Percentiles rank a stretch among this genome's conserved stretches.
phyloP scores from a whole-genome alignment of 192 early-diverging fungal species.

The Entomortierella parvispora region DNA sequence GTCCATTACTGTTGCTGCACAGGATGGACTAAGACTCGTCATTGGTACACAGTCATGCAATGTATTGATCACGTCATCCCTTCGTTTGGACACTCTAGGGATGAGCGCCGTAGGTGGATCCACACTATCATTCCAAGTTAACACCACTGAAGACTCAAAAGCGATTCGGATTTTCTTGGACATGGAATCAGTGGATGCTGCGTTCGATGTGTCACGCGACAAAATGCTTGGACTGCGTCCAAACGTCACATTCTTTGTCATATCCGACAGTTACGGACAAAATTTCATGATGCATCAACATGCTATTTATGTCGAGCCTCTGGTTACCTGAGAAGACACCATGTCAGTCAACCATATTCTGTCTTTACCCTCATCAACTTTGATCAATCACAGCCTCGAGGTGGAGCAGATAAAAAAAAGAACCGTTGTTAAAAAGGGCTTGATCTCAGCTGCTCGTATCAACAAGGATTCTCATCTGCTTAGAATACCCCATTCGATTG shows the following conservation, averaged over 20 bases:
- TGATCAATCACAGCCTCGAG: slow-evolving; percentile 14
- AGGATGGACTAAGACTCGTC: slow-evolving; percentile 29
- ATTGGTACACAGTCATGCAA: slow-evolving; percentile 44
- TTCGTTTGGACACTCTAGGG: slow-evolving; percentile 29
- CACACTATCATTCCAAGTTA: slow-evolving; percentile 13
- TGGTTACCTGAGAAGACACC: slow-evolving; percentile 20
- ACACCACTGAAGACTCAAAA: slow-evolving; percentile 6
- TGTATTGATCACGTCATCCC: slow-evolving; percentile 39
- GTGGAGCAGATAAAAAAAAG: no score
- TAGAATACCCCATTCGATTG: no score
- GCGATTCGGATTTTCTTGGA: slow-evolving; percentile 31
- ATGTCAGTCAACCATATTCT: slow-evolving; percentile 26
- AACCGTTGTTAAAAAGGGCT: no score
- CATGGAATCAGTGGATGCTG: slow-evolving; percentile 21
- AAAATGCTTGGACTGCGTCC: slow-evolving; percentile 2
- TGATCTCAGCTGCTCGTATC: no score
- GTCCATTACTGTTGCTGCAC: slow-evolving; percentile 8
- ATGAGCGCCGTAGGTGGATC: slow-evolving; percentile 20
- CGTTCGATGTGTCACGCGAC: not conserved
- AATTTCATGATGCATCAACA: slow-evolving; percentile 23
- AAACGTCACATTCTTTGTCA: slow-evolving; percentile 11
- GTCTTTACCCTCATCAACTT: slow-evolving; percentile 21
- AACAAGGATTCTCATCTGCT: no score
- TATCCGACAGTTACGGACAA: slow-evolving; percentile 27
- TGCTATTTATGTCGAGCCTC: slow-evolving; percentile 33